A percentile compares a stretch with the other conserved stretches of the same genome.
These are phyloP conservation scores for Candida piceae DNA, from an alignment of 805 yeast species.

Conservation along the genomic window DNA sequence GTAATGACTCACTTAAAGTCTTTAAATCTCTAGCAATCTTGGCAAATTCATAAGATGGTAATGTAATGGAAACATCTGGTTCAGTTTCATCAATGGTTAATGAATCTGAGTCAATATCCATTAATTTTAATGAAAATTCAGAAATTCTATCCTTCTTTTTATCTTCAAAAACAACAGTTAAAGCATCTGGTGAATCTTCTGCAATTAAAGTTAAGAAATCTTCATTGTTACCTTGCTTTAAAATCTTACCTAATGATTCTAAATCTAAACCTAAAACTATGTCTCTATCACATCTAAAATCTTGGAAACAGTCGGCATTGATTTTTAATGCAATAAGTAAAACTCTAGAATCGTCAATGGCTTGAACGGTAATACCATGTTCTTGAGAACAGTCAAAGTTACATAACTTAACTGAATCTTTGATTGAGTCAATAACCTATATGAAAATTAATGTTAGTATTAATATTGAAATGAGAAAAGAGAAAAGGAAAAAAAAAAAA, in stretches of 20 bases:
- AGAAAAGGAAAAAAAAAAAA: not conserved
- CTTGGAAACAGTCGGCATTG: conserved; percentile 82
- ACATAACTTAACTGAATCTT: conserved; percentile 91
- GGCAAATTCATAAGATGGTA: conserved; percentile 87
- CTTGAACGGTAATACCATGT: conserved; percentile 88
- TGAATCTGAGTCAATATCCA: conserved; percentile 96
- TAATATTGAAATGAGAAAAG: not conserved
- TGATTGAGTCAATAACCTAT: conserved; percentile 82
- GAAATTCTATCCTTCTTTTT: conserved; percentile 84
- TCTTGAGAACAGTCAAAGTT: conserved; percentile 95
- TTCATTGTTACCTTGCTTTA: conserved; percentile 86
- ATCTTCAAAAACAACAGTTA: conserved; percentile 84
- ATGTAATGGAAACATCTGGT: conserved; percentile 75
- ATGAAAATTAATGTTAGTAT: conserved; percentile 4
- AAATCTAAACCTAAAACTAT: conserved; percentile 89
- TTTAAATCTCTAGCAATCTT: conserved; percentile 85
- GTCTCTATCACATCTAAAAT: conserved; percentile 93
- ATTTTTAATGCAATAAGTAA: conserved; percentile 82
- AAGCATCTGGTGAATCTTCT: conserved; percentile 67
- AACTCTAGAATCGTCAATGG: conserved; percentile 96
- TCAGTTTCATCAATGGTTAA: conserved; percentile 92
- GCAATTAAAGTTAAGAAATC: conserved; percentile 87
- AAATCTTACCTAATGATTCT: conserved; percentile 79
- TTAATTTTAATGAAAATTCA: conserved; percentile 84
- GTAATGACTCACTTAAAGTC: conserved; percentile 81